Conservation (phyloP, 1,284 basidiomycete genomes). For the Mycena citricolor region DNA sequence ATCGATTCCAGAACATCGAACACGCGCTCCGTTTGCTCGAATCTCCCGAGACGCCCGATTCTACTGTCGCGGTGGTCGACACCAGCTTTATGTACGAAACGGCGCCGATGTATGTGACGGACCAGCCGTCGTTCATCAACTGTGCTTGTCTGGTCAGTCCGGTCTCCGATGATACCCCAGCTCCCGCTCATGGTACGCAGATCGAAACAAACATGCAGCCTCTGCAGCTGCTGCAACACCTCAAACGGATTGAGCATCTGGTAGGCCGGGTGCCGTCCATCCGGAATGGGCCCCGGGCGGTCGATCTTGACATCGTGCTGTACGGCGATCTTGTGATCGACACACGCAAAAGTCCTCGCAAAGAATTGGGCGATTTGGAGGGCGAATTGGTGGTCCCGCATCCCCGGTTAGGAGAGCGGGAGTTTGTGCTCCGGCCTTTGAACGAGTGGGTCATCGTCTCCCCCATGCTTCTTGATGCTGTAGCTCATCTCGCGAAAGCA, state of each 20-base stretch:
- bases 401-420: conserved; percentile 76
- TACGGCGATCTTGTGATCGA: conserved; percentile 71
- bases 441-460: conserved; percentile 71
- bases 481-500: conserved; percentile 40
- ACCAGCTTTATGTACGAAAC: conserved; percentile 96
- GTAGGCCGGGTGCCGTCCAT: conserved; percentile 85
- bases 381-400: conserved; percentile 85
- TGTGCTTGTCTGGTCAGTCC: conserved; percentile 80
- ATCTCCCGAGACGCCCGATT: conserved; percentile 36
- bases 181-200: conserved; percentile 37
- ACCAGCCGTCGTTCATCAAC: conserved; percentile 91
- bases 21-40: conserved; percentile 66
- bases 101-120: conserved; percentile 91
- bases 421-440: conserved; percentile 90
- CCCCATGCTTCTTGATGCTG: not conserved
- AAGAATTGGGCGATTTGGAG: conserved; percentile 49
- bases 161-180: not conserved
- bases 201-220: conserved; percentile 75
- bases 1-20: conserved; percentile 84
- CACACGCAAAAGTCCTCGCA: conserved; percentile 46
- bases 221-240: conserved; percentile 55
- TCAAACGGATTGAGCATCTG: conserved; percentile 75
- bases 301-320: conserved; percentile 90
- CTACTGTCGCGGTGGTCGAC: conserved; percentile 55
- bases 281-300: conserved; percentile 84